A percentile compares a stretch with the other conserved stretches of the same genome.
Evolutionary conservation across 306 rosid genomes (phyloP).

Genomic region (Cicer pinnatifidum): DNA sequence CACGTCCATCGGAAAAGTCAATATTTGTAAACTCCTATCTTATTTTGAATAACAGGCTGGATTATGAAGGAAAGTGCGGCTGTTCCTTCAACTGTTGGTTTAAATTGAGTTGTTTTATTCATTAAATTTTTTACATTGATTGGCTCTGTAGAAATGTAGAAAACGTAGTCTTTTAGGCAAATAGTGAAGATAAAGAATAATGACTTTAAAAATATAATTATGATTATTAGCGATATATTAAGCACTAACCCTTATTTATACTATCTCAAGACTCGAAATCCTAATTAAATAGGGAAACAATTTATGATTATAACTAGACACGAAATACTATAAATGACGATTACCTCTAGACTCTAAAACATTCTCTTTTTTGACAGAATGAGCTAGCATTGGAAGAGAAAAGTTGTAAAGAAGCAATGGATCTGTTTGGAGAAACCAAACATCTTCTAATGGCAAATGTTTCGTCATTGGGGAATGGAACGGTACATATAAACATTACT

Average conservation of each 20-base stretch:
- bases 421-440: constrained; percentile 70
- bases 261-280: neutral
- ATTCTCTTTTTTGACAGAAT: constrained; percentile 53
- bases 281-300: neutral
- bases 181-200: neutral
- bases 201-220: neutral
- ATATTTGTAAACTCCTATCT: neutral
- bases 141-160: neutral
- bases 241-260: neutral
- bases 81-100: neutral
- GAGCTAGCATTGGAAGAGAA: constrained; percentile 64
- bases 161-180: neutral
- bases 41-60: neutral
- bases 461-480: constrained; percentile 73
- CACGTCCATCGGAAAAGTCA: neutral
- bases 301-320: neutral
- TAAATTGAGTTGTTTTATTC: constrained; percentile 12
- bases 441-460: constrained; percentile 57
- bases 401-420: constrained; percentile 54
- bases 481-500: constrained; percentile 48
- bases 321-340: no score
- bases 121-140: constrained; percentile 27
- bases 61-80: neutral
- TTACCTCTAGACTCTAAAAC: no score
- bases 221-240: neutral